phyloP scores from a whole-genome alignment of 176 grass and related monocot genomes.

The Poa annua region DNA sequence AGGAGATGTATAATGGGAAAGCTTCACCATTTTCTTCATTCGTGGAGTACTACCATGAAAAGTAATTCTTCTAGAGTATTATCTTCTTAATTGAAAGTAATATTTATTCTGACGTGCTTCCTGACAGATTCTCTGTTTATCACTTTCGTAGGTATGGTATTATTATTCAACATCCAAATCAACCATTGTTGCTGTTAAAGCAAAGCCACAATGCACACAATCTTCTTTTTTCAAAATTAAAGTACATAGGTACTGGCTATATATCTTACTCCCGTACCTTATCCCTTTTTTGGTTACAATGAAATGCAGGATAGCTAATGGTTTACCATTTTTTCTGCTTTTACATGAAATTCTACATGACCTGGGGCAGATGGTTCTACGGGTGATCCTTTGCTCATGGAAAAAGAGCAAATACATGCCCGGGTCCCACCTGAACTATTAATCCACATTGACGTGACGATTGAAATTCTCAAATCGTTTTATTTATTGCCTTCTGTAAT shows the following conservation, averaged over 20 bases:
- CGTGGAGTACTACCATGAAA: constrained; percentile 61
- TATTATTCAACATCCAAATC: constrained; percentile 74
- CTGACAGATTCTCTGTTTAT: constrained; percentile 29
- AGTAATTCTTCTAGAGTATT: constrained; percentile 39
- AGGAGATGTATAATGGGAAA: constrained; percentile 62
- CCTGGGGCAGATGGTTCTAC: constrained; percentile 54
- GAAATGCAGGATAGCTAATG: constrained; percentile 20
- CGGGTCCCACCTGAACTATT: constrained; percentile 91
- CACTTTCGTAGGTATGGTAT: constrained; percentile 71
- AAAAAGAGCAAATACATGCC: constrained; percentile 65
- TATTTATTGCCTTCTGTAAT: constrained; percentile 97
- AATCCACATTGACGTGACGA: constrained; percentile 66
- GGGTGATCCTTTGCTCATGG: constrained; percentile 49
- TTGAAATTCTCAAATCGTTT: constrained; percentile 86
- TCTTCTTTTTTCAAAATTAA: constrained; percentile 79
- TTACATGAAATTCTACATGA: constrained; percentile 39
- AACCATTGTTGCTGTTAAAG: constrained; percentile 90
- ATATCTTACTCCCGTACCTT: not conserved
- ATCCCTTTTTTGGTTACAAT: constrained; percentile 4
- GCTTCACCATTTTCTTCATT: constrained; percentile 66
- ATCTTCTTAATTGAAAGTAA: constrained; percentile 21
- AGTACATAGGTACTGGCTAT: constrained; percentile 52
- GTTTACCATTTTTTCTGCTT: constrained; percentile 31
- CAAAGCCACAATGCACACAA: constrained; percentile 92
- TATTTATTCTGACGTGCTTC: constrained; percentile 22